Evolutionary conservation across 352 stramenopile genomes (phyloP), one percentile per base, ranked within the genome.

Genomic region (Pythium coloratum): DNA sequence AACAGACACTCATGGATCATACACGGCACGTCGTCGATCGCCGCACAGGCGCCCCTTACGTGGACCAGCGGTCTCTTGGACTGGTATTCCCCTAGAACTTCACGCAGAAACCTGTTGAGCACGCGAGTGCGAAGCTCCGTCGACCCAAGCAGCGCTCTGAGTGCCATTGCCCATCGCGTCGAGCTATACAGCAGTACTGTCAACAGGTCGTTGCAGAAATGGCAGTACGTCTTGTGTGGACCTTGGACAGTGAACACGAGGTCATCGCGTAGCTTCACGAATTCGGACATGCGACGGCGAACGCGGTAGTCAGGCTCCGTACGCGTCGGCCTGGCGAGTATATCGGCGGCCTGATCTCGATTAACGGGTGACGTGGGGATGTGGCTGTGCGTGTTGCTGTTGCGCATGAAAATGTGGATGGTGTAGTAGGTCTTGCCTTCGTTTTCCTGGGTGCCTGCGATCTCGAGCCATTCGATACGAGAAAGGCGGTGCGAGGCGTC

Each of bases 161-260:
- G 32, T 1, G 26, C 46, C 51, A 67, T 67, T 13, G 26, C 40
- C 3, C 24, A 18, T 24, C 61, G 61, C 26, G 61, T 56, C 50
- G 26, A 46, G 26, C 49, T 62, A 32, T 61, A 67, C 7, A 61
- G 9, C 0, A 67, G 20, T 6, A 49, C 18, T n/a, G 24, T 38
- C 28, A 60, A 51, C 38, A 50, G 55, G 16, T 55, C 38, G 40
- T 67, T 67, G 61, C 61, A 67, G 36, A 67, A 40, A 18, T 51
- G 14, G 42, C 61, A 67, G 12, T 46, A 61, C n/a, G 30, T 20
- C 6, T 18, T 40, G 38, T 66, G 60, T 6, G 36, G 40, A 26
- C 59, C 8, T 34, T 55, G 50, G 24, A 56, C 51, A 4, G 51
- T 26, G 24, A 46, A 2, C 18, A 55, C 32, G 13, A 59, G 40